A percentile compares a stretch with the other conserved stretches of the same genome.
These are phyloP conservation scores for Amphibolis antarctica DNA, from an alignment of 106 monocot species.

Conservation along the genomic window DNA sequence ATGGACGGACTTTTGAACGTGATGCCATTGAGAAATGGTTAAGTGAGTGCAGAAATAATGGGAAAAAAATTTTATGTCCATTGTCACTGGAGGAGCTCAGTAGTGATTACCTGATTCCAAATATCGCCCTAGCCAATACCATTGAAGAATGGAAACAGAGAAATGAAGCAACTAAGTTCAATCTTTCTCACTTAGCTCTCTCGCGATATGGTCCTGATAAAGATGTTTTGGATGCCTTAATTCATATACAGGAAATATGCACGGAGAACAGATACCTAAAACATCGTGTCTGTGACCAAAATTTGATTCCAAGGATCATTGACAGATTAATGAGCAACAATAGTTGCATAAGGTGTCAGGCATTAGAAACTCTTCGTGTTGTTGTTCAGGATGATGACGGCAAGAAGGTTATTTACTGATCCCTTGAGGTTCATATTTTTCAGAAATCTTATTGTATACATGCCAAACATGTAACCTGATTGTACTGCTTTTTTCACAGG, in stretches of 20 bases:
- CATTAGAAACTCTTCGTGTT: conserved; percentile 70
- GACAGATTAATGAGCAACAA: conserved; percentile 56
- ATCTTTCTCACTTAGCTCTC: not conserved
- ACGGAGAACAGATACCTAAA: conserved; percentile 42
- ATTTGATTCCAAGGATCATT: conserved; percentile 45
- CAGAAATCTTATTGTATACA: not conserved
- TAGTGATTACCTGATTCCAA: conserved; percentile 57
- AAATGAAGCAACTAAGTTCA: conserved; percentile 3
- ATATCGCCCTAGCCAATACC: conserved; percentile 55
- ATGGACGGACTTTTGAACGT: conserved; percentile 74
- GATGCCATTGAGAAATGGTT: conserved; percentile 85
- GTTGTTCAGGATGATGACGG: conserved; percentile 39
- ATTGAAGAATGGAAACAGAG: conserved; percentile 13
- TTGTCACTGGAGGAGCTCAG: conserved; percentile 51
- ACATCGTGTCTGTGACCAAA: conserved; percentile 34
- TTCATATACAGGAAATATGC: conserved; percentile 30
- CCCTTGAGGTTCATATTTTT: not conserved
- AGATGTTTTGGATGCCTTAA: conserved; percentile 29
- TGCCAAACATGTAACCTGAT: not conserved
- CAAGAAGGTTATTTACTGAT: conserved; percentile 49
- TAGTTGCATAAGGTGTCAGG: conserved; percentile 46
- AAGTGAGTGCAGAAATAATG: conserved; percentile 51
- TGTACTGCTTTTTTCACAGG: conserved; percentile 27
- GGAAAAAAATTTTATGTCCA: conserved; percentile 58
- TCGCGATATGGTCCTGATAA: not conserved